Percentiles rank a stretch among this genome's conserved stretches.
Conservation (phyloP, 768 basidiomycete genomes). For the Lentinula lateritia region DNA sequence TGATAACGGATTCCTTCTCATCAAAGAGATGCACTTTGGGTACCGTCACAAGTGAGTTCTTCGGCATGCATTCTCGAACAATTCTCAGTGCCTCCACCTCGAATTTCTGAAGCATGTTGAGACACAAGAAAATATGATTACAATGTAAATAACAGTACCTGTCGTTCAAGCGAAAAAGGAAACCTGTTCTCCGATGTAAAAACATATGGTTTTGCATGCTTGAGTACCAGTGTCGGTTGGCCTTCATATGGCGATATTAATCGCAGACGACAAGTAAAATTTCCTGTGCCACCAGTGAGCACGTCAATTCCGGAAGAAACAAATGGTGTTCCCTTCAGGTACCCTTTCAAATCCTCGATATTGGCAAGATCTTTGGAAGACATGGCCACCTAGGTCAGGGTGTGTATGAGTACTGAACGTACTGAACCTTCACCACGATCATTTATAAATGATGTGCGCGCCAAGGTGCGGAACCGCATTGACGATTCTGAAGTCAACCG, state of each 20-base stretch:
- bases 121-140: not conserved
- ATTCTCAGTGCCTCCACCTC: conserved; percentile 40
- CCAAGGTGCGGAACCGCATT: too few species aligned
- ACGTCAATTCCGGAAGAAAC: conserved; percentile 30
- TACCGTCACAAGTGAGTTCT: conserved; percentile 35
- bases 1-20: conserved; percentile 38
- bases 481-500: too few species aligned
- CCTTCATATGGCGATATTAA: conserved; percentile 36
- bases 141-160: conserved; percentile 31
- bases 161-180: conserved; percentile 41
- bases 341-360: conserved; percentile 18
- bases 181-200: conserved; percentile 10
- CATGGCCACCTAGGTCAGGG: not conserved
- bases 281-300: conserved; percentile 48
- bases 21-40: conserved; percentile 50
- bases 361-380: not conserved
- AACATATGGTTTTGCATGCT: conserved; percentile 47
- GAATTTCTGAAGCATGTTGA: conserved; percentile 21
- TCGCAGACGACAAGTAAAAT: conserved; percentile 54
- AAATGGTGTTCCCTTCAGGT: conserved; percentile 45
- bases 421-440: not conserved
- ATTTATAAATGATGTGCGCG: not conserved
- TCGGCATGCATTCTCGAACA: conserved; percentile 31
- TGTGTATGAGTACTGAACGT: not conserved
- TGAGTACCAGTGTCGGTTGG: conserved; percentile 45